Conservation (phyloP, 2,329 filamentous ascomycete species). For the Neonectria sp. region DNA sequence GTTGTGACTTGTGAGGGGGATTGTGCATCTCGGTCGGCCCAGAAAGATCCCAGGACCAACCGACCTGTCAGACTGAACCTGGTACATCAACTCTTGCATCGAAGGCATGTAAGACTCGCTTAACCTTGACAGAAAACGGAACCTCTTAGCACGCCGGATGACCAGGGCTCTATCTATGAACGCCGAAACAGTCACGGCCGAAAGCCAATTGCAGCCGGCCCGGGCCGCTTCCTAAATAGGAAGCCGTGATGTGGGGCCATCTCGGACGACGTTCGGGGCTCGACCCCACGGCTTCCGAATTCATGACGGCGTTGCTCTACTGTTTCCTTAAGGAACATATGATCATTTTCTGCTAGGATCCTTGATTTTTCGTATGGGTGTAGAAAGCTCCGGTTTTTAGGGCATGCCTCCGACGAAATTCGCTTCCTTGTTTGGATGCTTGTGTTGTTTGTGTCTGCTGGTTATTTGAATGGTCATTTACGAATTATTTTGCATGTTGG, state of each 20-base stretch:
- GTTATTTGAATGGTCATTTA: not conserved
- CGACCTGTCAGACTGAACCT: slow-evolving; percentile 10
- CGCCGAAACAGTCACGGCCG: not conserved
- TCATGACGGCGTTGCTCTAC: not conserved
- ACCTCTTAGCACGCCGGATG: not conserved
- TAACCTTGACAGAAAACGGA: not conserved
- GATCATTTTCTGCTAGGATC: no score
- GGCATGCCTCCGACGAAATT: no score
- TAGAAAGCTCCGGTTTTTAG: not conserved
- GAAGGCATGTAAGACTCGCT: slow-evolving; percentile 2
- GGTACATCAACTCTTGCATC: not conserved
- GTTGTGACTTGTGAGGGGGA: not conserved
- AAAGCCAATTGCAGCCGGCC: not conserved
- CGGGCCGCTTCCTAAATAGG: slow-evolving; percentile 5
- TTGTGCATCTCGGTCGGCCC: slow-evolving; percentile 11
- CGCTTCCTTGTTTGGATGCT: not conserved
- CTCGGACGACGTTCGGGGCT: slow-evolving; percentile 1
- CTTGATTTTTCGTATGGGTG: not conserved
- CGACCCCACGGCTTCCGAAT: not conserved
- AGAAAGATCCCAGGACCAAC: slow-evolving; percentile 5
- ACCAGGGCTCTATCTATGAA: not conserved
- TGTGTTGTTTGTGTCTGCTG: not conserved
- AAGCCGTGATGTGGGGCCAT: slow-evolving; percentile 10
- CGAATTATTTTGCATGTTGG: not conserved
- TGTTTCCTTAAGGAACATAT: no score